Evolutionary conservation across 129 eudicot genomes (phyloP).

Genomic region (Apium graveolens): DNA sequence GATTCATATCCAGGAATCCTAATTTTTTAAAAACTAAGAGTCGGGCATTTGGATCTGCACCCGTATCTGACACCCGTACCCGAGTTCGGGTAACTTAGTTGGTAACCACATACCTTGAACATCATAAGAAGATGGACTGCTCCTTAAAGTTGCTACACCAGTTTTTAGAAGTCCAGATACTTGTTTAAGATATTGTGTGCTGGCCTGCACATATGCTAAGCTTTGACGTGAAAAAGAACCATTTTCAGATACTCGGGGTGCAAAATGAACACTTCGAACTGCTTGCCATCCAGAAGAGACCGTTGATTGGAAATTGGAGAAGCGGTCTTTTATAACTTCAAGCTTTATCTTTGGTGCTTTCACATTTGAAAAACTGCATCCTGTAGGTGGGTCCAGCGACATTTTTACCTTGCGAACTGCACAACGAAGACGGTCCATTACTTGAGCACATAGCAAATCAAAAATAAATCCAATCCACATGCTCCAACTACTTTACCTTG

Average conservation of each 20-base stretch:
- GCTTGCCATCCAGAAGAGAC: constrained; percentile 69
- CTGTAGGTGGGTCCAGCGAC: constrained; percentile 63
- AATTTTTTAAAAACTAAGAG: no score
- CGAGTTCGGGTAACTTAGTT: no score
- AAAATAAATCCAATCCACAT: neutral
- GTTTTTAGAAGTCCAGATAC: constrained; percentile 78
- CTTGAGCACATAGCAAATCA: neutral
- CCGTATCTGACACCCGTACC: no score
- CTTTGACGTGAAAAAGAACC: constrained; percentile 77
- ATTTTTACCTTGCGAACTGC: constrained; percentile 83
- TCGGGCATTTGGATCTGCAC: no score
- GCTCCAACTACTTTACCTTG: constrained; percentile 42
- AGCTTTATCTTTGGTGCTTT: constrained; percentile 48
- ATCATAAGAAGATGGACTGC: constrained; percentile 62
- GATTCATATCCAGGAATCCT: no score
- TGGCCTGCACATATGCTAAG: constrained; percentile 73
- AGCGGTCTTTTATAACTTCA: constrained; percentile 33
- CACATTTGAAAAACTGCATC: constrained; percentile 53
- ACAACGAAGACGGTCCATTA: constrained; percentile 8
- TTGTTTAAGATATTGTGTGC: constrained; percentile 65
- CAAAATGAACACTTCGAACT: constrained; percentile 49
- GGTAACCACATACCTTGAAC: constrained; percentile 41
- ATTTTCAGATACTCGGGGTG: constrained; percentile 48
- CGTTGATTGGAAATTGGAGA: constrained; percentile 37
- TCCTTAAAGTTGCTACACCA: constrained; percentile 65